These are phyloP conservation scores for Ophiostoma himal-ulmi DNA, from an alignment of 2,329 filamentous ascomycete genomes.

Conservation along the genomic window DNA sequence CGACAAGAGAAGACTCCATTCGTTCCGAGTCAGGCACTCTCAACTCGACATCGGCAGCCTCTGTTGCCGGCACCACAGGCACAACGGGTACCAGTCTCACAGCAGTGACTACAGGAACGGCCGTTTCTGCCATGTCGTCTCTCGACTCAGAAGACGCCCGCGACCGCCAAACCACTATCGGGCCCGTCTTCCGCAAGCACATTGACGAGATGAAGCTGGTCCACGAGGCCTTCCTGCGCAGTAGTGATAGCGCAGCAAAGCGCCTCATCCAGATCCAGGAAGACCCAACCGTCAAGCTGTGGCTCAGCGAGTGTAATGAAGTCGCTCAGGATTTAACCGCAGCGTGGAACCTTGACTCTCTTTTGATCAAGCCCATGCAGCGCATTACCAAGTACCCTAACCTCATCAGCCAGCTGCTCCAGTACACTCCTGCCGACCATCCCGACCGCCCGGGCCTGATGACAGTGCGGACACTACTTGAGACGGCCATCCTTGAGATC, in stretches of 20 bases:
- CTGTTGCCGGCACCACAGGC: conserved; percentile 27
- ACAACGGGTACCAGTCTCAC: conserved; percentile 30
- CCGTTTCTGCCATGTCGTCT: conserved; percentile 27
- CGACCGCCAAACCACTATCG: conserved; percentile 49
- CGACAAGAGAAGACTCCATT: conserved; percentile 32
- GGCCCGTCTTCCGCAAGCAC: conserved; percentile 50
- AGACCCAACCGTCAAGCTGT: conserved; percentile 64
- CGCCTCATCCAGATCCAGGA: conserved; percentile 57
- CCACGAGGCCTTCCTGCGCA: conserved; percentile 58
- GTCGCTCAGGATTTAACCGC: conserved; percentile 87
- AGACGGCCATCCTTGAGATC: conserved; percentile 72
- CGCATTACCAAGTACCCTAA: conserved; percentile 90
- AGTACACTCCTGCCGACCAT: conserved; percentile 74
- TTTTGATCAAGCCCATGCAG: conserved; percentile 97
- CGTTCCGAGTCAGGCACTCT: conserved; percentile 32
- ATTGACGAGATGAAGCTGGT: conserved; percentile 55
- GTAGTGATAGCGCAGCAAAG: conserved; percentile 57
- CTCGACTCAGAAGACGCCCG: conserved; percentile 45
- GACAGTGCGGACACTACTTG: conserved; percentile 47
- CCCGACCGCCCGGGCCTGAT: conserved; percentile 67
- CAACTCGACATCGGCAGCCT: conserved; percentile 37
- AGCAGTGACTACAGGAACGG: conserved; percentile 29
- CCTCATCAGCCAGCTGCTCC: conserved; percentile 71
- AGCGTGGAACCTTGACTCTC: conserved; percentile 89
- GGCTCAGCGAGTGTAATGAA: conserved; percentile 88